Conservation (phyloP, 495 filamentous ascomycete species). For the Acidomyces sp. region DNA sequence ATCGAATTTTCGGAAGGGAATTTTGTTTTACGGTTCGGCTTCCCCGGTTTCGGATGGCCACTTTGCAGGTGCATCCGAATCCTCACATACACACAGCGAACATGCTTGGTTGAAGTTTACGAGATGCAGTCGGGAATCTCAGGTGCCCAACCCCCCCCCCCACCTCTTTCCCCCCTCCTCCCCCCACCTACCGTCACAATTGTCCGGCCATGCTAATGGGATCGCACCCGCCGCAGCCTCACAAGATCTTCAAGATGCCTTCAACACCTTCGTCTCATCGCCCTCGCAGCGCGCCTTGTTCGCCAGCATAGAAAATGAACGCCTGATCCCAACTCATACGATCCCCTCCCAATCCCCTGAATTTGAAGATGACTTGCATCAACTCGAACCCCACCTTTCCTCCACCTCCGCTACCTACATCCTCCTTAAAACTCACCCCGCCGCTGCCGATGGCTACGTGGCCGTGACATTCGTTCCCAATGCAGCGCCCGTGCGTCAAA, state of each 20-base stretch:
- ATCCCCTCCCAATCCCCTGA: constrained; percentile 42
- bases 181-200: constrained; percentile 4
- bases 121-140: constrained; percentile 81
- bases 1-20: no score
- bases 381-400: constrained; percentile 50
- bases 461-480: constrained; percentile 87
- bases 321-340: constrained; percentile 49
- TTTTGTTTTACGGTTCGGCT: no score
- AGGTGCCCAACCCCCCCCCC: constrained; percentile 44
- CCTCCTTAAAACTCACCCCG: constrained; percentile 52
- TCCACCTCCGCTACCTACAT: constrained; percentile 70
- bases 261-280: constrained; percentile 56
- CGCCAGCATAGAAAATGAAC: constrained; percentile 62
- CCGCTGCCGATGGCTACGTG: constrained; percentile 31
- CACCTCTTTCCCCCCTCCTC: neutral
- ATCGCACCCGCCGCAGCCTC: constrained; percentile 55
- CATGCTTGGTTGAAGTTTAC: no score
- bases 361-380: constrained; percentile 52
- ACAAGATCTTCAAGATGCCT: constrained; percentile 68
- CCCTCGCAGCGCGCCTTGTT: constrained; percentile 62
- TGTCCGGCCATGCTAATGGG: constrained; percentile 1
- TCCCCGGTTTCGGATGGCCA: no score
- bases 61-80: no score
- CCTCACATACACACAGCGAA: neutral
- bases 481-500: constrained; percentile 77